phyloP scores from a whole-genome alignment of 192 early-diverging fungal species.

The Gaertneriomyces sp. region DNA sequence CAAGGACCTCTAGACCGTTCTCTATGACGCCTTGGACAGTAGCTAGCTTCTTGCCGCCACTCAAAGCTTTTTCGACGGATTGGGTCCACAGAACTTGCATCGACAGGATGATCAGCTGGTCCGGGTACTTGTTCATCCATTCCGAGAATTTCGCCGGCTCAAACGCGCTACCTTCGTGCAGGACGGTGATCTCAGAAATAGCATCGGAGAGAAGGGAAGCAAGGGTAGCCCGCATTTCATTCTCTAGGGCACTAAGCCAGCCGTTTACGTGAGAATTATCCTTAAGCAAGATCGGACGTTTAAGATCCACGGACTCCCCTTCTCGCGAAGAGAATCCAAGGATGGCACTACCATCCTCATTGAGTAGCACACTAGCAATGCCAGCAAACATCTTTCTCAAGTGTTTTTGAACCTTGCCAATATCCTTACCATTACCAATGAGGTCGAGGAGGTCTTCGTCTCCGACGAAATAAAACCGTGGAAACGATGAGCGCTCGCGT shows the following conservation, averaged over 20 bases:
- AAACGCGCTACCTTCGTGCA: slow-evolving; percentile 52
- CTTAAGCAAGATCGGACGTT: slow-evolving; percentile 70
- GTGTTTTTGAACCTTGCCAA: slow-evolving; percentile 94
- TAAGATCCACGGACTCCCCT: slow-evolving; percentile 84
- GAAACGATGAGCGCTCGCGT: slow-evolving; percentile 92
- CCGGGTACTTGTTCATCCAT: slow-evolving; percentile 88
- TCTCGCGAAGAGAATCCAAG: slow-evolving; percentile 86
- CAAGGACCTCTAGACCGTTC: slow-evolving; percentile 76
- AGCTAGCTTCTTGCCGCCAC: slow-evolving; percentile 32
- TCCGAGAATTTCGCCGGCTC: slow-evolving; percentile 57
- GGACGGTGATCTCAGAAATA: slow-evolving; percentile 60
- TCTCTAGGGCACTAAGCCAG: slow-evolving; percentile 91
- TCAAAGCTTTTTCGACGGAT: slow-evolving; percentile 75
- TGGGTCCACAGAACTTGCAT: slow-evolving; percentile 89
- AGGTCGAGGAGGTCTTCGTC: slow-evolving; percentile 99
- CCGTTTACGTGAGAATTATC: slow-evolving; percentile 93
- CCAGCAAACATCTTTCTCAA: slow-evolving; percentile 99
- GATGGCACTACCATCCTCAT: slow-evolving; percentile 69
- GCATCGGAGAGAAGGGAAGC: slow-evolving; percentile 72
- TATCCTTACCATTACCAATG: slow-evolving; percentile 96
- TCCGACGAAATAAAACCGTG: slow-evolving; percentile 99
- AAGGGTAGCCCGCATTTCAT: slow-evolving; percentile 88
- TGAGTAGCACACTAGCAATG: slow-evolving; percentile 75
- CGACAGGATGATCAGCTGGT: slow-evolving; percentile 89
- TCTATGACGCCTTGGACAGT: slow-evolving; percentile 59